A percentile compares a stretch with the other conserved stretches of the same genome.
phyloP scores from a whole-genome alignment of 495 filamentous ascomycete genomes.

The Hypoxylon fuscum region DNA sequence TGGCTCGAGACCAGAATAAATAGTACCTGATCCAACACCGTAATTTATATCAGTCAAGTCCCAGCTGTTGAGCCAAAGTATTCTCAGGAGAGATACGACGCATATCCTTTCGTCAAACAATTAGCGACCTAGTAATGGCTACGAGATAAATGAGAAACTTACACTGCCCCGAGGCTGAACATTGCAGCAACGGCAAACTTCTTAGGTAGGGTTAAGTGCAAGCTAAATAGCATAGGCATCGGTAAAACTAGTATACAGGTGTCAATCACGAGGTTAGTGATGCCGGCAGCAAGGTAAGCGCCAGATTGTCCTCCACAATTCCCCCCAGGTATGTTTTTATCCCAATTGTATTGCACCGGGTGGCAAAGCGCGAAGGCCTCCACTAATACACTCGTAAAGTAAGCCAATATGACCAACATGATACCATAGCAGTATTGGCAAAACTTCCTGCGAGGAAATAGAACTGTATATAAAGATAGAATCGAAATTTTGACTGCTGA shows the following conservation, averaged over 20 bases:
- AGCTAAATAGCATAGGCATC: not conserved
- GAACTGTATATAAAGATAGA: not conserved
- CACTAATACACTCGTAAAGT: not conserved
- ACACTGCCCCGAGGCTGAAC: slow-evolving; percentile 1
- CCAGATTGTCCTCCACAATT: not conserved
- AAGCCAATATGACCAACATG: not conserved
- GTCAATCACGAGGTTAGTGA: slow-evolving; percentile 3
- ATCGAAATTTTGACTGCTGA: slow-evolving; percentile 9
- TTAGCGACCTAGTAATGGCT: not conserved
- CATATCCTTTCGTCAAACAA: not conserved
- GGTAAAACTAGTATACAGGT: not conserved
- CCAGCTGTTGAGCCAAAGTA: not conserved
- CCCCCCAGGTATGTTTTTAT: slow-evolving; percentile 4
- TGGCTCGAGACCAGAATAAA: slow-evolving; percentile 1
- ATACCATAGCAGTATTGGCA: not conserved
- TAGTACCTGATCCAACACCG: not conserved
- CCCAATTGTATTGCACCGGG: not conserved
- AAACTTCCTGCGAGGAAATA: not conserved
- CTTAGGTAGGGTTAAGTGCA: not conserved
- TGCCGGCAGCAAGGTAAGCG: not conserved
- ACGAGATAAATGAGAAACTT: not conserved
- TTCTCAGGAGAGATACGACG: not conserved
- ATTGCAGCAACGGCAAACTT: not conserved
- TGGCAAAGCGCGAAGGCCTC: not conserved
- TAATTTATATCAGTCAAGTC: slow-evolving; percentile 1